These are phyloP conservation scores for Talaromyces albobiverticillius DNA, from an alignment of 2,329 filamentous ascomycete genomes.

Conservation along the genomic window DNA sequence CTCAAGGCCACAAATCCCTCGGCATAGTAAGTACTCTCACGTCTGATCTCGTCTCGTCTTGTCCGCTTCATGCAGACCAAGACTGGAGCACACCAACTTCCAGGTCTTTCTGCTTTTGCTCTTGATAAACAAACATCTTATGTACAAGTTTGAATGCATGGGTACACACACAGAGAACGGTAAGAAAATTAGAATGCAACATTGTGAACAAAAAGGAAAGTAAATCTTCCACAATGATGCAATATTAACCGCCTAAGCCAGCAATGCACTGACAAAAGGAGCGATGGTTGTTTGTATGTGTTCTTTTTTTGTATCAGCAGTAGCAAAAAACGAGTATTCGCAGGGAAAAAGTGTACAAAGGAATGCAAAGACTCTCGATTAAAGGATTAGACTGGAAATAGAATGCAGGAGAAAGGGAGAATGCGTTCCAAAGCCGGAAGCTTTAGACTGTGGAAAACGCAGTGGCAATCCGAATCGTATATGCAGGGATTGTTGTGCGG, in stretches of 20 bases:
- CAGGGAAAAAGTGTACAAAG: conserved; percentile 11
- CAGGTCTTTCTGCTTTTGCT: neutral
- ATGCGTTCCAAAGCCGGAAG: neutral
- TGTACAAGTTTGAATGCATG: conserved; percentile 4
- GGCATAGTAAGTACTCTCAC: neutral
- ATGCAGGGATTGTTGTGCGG: conserved; percentile 1
- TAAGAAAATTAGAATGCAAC: neutral
- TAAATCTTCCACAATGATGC: neutral
- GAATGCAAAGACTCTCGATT: conserved; percentile 5
- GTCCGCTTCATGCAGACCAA: no score
- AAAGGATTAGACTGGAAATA: conserved; percentile 12
- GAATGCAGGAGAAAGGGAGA: conserved; percentile 3
- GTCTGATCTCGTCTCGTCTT: neutral
- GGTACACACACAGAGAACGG: neutral
- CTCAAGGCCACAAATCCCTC: neutral
- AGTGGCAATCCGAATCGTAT: neutral
- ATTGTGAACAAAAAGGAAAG: no score
- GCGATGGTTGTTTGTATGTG: neutral
- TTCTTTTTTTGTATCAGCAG: conserved; percentile 5
- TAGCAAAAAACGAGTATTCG: conserved; percentile 1
- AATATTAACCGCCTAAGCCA: neutral
- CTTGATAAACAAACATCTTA: neutral
- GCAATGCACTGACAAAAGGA: neutral
- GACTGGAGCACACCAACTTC: neutral
- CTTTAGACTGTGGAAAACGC: neutral